Conservation (phyloP, 495 filamentous ascomycete species). For the Penicillium maclennaniae region DNA sequence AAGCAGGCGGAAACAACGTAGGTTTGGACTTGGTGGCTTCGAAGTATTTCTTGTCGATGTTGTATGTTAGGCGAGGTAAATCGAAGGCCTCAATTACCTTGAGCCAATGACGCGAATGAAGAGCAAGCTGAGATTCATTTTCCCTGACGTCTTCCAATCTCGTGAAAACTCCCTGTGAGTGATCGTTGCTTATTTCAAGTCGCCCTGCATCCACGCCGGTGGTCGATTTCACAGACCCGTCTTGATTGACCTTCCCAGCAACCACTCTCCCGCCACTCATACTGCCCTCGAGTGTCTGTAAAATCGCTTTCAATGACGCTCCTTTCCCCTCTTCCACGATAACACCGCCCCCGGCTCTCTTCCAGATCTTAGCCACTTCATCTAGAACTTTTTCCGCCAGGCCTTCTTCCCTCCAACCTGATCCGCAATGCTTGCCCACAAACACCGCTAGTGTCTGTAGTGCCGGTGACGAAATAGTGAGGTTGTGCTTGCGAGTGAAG, state of each 20-base stretch:
- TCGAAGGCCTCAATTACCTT: constrained; percentile 75
- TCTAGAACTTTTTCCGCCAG: constrained; percentile 88
- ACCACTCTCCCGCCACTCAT: constrained; percentile 76
- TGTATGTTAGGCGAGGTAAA: constrained; percentile 84
- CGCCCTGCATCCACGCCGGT: constrained; percentile 13
- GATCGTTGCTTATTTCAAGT: constrained; percentile 11
- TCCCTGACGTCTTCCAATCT: constrained; percentile 47
- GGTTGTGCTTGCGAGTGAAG: constrained; percentile 95
- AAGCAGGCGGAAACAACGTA: constrained; percentile 72
- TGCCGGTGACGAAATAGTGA: constrained; percentile 86
- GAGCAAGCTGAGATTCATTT: constrained; percentile 53
- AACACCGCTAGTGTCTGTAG: constrained; percentile 81
- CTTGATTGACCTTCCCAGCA: constrained; percentile 24
- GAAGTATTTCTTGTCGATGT: constrained; percentile 85
- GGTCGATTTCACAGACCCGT: constrained; percentile 11
- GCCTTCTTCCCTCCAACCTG: constrained; percentile 94
- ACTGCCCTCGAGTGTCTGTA: constrained; percentile 75
- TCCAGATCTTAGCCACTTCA: constrained; percentile 87
- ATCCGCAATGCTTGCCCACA: constrained; percentile 88
- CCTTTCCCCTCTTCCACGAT: constrained; percentile 82
- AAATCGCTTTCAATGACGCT: constrained; percentile 68
- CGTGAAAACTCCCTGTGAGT: constrained; percentile 14
- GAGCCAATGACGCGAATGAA: constrained; percentile 71
- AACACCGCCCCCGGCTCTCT: constrained; percentile 72
- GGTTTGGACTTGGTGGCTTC: constrained; percentile 66